phyloP scores from a whole-genome alignment of 129 eudicot genomes.

The Mikania micrantha region DNA sequence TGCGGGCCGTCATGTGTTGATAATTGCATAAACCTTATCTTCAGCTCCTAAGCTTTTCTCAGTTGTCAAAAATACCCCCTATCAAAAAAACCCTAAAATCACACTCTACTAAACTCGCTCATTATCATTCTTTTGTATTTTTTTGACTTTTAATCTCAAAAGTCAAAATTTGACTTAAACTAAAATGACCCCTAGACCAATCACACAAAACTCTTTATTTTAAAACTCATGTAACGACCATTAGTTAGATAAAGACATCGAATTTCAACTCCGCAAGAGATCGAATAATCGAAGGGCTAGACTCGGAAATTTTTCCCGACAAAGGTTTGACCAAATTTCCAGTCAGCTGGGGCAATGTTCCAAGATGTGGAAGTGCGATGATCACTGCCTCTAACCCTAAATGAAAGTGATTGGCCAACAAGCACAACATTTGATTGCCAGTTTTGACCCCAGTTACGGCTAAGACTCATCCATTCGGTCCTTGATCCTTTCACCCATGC shows the following conservation, averaged over 20 bases:
- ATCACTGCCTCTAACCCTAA: slow-evolving; percentile 62
- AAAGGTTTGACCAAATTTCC: slow-evolving; percentile 83
- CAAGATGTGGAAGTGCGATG: slow-evolving; percentile 61
- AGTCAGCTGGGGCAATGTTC: slow-evolving; percentile 52
- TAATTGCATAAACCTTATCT: no score
- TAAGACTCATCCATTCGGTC: slow-evolving; percentile 60
- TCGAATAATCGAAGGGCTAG: background rate
- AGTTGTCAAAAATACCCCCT: background rate
- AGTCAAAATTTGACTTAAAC: slow-evolving; percentile 6
- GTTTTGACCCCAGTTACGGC: slow-evolving; percentile 78
- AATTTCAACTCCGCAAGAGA: background rate
- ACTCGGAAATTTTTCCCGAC: slow-evolving; percentile 62
- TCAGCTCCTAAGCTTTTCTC: slow-evolving; percentile 27
- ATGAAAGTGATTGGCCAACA: slow-evolving; percentile 63
- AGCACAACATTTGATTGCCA: slow-evolving; percentile 60
- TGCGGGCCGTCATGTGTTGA: background rate
- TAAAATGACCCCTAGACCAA: slow-evolving; percentile 6
- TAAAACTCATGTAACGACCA: slow-evolving; percentile 5
- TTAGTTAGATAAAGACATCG: background rate
- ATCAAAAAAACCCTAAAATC: background rate
- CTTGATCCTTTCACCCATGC: slow-evolving; percentile 62
- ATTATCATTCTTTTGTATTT: background rate
- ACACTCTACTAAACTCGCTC: slow-evolving; percentile 12
- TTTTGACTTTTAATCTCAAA: background rate
- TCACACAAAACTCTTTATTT: slow-evolving; percentile 14